Evolutionary conservation across 768 basidiomycete species (phyloP).

Genomic region (Steccherinum ochraceum): DNA sequence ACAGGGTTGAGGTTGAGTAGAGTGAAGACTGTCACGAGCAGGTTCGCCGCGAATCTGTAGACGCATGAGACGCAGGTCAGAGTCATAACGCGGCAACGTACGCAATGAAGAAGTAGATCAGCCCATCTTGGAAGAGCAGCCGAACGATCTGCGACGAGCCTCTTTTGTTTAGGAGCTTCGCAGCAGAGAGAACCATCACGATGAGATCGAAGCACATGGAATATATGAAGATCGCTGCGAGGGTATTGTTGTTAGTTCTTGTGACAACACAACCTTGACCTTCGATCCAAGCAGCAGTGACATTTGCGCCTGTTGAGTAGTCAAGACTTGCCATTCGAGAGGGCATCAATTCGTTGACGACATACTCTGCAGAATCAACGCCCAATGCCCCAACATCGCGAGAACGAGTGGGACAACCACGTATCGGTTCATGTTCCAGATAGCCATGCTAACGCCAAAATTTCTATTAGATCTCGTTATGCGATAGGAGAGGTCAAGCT

Average conservation of each 20-base stretch:
- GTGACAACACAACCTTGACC: conserved; percentile 49
- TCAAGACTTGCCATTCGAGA: background rate
- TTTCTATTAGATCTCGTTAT: background rate
- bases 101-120: conserved; percentile 73
- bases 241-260: conserved; percentile 52
- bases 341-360: background rate
- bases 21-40: conserved; percentile 50
- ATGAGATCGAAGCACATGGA: conserved; percentile 69
- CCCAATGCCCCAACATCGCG: conserved; percentile 64
- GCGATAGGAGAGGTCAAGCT: background rate
- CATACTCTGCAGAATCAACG: conserved; percentile 56
- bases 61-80: background rate
- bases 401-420: conserved; percentile 42
- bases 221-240: conserved; percentile 70
- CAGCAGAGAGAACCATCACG: conserved; percentile 53
- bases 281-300: conserved; percentile 49
- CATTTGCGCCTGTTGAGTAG: conserved; percentile 39
- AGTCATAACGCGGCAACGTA: background rate
- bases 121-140: conserved; percentile 65
- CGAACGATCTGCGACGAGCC: conserved; percentile 41
- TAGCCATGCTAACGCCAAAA: conserved; percentile 41
- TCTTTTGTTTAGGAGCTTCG: conserved; percentile 43
- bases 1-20: conserved; percentile 55
- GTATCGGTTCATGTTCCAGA: conserved; percentile 54
- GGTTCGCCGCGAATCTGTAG: conserved; percentile 38